These are phyloP conservation scores for Populus hybrid DNA, from an alignment of 441 rosid genomes.

Conservation along the genomic window DNA sequence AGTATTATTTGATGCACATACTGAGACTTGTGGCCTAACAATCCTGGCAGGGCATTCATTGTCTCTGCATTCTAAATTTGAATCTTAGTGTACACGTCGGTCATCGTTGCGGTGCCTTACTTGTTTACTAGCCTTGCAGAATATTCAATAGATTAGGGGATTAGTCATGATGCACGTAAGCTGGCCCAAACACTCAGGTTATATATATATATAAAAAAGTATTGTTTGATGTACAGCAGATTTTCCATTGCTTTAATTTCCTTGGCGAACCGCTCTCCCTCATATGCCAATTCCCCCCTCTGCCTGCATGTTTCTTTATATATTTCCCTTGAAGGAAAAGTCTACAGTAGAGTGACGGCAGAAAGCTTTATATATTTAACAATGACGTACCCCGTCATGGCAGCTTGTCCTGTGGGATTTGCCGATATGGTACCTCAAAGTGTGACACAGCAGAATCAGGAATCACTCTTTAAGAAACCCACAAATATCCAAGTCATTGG, in stretches of 20 bases:
- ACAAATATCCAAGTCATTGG: background rate
- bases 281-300: background rate
- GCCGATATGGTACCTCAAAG: background rate
- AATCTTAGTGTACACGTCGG: no score
- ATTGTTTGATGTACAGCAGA: background rate
- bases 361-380: background rate
- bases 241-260: background rate
- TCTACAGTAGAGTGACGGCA: background rate
- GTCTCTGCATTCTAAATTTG: no score
- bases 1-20: no score
- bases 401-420: background rate
- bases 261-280: background rate
- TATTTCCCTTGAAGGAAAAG: background rate
- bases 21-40: no score
- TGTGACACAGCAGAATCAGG: background rate
- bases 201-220: no score
- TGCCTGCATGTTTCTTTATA: no score
- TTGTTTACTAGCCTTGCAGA: rapidly evolving
- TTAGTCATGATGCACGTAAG: no score
- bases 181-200: no score
- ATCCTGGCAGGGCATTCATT: rapidly evolving
- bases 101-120: rapidly evolving
- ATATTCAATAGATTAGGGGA: no score
- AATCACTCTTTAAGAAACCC: background rate
- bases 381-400: no score